Evolutionary conservation across 306 rosid species (phyloP), one percentile per base, ranked within the genome.

Genomic region (Astragalus glycyphyllos): DNA sequence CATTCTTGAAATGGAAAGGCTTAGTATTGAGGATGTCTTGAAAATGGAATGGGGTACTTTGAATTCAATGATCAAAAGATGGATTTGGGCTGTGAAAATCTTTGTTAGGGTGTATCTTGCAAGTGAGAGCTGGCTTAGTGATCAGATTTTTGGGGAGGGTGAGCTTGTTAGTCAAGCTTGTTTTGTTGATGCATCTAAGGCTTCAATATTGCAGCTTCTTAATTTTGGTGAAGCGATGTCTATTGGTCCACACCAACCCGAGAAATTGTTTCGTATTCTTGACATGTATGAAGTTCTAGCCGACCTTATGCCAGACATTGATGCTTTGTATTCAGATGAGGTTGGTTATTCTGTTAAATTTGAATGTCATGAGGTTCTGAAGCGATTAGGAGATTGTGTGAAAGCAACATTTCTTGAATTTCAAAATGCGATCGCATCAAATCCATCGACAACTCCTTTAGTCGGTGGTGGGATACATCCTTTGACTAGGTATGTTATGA

Each of bases 171-270:
- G 84, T 58, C 44, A 81, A 31, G 78, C 41, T 72, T 93, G 90
- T 78, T 93, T 93, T 73, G 86, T 85, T 57, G 93, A 87, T 74
- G 85, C 96, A 46, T 88, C 98, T 4, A 93, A 93, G 84, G 83
- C 93, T 76, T 86, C 97, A 15, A 72, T 93, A 59, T 64, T 90
- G 84, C 98, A 90, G 83, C 93, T 93, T 78, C 80, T 93, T 79
- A 90, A 90, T 78, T 93, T 93, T 5, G 86, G 88, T 10, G 97
- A 88, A 80, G 98, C 98, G 70, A 90, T 93, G 93, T 83, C 96
- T 17, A 83, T 93, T 26, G 97, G 97, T 37, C 96, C 98, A 46
- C 98, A 90, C 69, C 83, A 87, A 16, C 98, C 98, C 0, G 96
- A 93, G 73, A 93, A 93, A 65, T 45, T 93, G 86, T 63, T 78